Conservation (phyloP, 2,329 filamentous ascomycete genomes). For the Cadophora sp. region DNA sequence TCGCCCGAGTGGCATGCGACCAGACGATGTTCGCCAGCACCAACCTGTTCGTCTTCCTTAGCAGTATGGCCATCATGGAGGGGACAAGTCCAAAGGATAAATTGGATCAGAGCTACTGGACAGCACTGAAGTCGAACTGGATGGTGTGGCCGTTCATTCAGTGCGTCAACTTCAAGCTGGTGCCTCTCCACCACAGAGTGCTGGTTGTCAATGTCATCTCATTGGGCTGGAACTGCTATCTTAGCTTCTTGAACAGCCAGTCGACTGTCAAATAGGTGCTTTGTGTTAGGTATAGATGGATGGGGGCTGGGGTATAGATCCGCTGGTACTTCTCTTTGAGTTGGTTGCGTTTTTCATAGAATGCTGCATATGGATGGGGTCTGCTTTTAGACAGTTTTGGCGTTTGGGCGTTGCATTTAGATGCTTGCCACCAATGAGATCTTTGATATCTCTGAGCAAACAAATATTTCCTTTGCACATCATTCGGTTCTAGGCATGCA, state of each 20-base stretch:
- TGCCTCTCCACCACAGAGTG: conserved; percentile 73
- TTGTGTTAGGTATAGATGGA: neutral
- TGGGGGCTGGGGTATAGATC: neutral
- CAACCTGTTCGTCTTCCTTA: conserved; percentile 71
- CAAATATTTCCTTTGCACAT: neutral
- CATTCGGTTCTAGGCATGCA: neutral
- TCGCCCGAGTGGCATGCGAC: conserved; percentile 68
- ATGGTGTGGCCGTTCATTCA: conserved; percentile 75
- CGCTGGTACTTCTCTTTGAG: neutral
- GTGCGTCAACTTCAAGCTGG: conserved; percentile 72
- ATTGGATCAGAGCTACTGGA: conserved; percentile 63
- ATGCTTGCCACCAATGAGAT: conserved; percentile 8
- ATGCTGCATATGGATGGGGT: conserved; percentile 6
- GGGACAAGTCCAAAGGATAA: conserved; percentile 65
- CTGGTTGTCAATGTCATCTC: conserved; percentile 74
- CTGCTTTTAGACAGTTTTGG: conserved; percentile 19
- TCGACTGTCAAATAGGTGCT: conserved; percentile 1
- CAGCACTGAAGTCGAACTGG: conserved; percentile 71
- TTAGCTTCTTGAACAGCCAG: conserved; percentile 43
- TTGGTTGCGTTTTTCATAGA: neutral
- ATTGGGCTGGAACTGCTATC: conserved; percentile 58
- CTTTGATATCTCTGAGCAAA: conserved; percentile 12
- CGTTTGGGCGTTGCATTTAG: conserved; percentile 20
- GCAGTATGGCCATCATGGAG: conserved; percentile 71
- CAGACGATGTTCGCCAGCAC: conserved; percentile 70